These are phyloP conservation scores for Kalanchoe fedtschenkoi DNA, from an alignment of 164 flowering plant species.

Conservation along the genomic window DNA sequence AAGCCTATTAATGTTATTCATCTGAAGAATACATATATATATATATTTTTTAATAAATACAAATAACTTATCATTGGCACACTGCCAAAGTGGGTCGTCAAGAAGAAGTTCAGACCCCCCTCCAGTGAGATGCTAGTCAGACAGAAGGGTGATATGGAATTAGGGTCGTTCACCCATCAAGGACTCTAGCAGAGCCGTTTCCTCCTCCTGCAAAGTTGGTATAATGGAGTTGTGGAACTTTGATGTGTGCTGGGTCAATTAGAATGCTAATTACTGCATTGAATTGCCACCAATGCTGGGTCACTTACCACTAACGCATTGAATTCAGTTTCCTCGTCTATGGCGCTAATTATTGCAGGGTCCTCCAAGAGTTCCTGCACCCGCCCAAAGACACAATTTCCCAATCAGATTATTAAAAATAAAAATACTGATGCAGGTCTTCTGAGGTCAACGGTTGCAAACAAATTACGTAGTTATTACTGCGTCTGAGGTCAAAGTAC, in stretches of 20 bases:
- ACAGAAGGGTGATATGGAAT: too few relatives aligned
- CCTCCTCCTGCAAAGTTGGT: conserved; percentile 61
- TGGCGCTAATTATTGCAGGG: conserved; percentile 60
- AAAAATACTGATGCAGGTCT: neutral
- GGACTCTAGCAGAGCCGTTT: conserved; percentile 76
- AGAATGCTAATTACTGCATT: too few relatives aligned
- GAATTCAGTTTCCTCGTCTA: conserved; percentile 96
- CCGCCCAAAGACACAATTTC: neutral
- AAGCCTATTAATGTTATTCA: too few relatives aligned
- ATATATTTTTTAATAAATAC: too few relatives aligned
- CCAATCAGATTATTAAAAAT: neutral
- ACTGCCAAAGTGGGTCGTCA: too few relatives aligned
- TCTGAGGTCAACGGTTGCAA: neutral
- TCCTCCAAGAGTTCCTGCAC: conserved; percentile 79
- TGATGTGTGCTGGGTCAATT: neutral
- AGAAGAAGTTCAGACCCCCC: too few relatives aligned
- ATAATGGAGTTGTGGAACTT: neutral
- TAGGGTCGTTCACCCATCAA: conserved; percentile 39
- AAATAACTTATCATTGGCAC: too few relatives aligned
- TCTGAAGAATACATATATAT: too few relatives aligned
- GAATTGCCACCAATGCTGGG: too few relatives aligned
- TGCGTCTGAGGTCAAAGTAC: too few relatives aligned
- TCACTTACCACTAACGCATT: conserved; percentile 82
- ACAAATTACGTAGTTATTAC: too few relatives aligned
- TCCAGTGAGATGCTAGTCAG: too few relatives aligned